phyloP scores from a whole-genome alignment of 2,329 filamentous ascomycete genomes.

The Fusarium praegraminearum region DNA sequence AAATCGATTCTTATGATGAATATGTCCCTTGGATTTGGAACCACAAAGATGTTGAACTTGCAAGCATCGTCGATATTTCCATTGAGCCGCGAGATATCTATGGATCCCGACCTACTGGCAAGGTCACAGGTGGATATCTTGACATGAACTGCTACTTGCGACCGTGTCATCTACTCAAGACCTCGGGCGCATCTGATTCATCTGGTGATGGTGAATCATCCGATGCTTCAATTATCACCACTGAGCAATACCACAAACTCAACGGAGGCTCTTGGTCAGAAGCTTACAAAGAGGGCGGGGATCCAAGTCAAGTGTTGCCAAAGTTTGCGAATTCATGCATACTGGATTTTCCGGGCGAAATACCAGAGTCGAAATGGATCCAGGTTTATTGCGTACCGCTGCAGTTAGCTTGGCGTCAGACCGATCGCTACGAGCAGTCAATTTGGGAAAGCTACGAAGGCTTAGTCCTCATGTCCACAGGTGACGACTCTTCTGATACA shows the following conservation, averaged over 20 bases:
- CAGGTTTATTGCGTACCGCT: neutral
- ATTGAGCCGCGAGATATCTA: neutral
- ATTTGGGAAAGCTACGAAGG: slow-evolving; percentile 18
- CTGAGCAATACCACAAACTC: neutral
- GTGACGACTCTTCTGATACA: neutral
- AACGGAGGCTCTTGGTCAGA: fast-evolving
- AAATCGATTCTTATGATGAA: slow-evolving; percentile 4
- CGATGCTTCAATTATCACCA: neutral
- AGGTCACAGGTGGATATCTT: neutral
- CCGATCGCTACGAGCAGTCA: slow-evolving; percentile 9
- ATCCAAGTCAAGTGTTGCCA: neutral
- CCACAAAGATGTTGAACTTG: neutral
- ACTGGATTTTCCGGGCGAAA: neutral
- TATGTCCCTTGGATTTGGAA: slow-evolving; percentile 14
- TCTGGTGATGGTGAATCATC: fast-evolving
- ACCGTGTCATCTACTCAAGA: neutral
- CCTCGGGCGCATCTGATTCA: no score
- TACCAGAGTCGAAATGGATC: neutral
- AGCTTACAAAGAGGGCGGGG: fast-evolving
- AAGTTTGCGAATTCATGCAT: slow-evolving; percentile 6
- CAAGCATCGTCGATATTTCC: neutral
- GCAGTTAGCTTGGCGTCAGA: slow-evolving; percentile 2
- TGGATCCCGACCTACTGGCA: neutral
- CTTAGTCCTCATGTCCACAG: neutral
- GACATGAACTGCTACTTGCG: slow-evolving; percentile 1